Evolutionary conservation across 768 basidiomycete species (phyloP), one percentile per base, ranked within the genome.

Genomic region (Russula foetens): DNA sequence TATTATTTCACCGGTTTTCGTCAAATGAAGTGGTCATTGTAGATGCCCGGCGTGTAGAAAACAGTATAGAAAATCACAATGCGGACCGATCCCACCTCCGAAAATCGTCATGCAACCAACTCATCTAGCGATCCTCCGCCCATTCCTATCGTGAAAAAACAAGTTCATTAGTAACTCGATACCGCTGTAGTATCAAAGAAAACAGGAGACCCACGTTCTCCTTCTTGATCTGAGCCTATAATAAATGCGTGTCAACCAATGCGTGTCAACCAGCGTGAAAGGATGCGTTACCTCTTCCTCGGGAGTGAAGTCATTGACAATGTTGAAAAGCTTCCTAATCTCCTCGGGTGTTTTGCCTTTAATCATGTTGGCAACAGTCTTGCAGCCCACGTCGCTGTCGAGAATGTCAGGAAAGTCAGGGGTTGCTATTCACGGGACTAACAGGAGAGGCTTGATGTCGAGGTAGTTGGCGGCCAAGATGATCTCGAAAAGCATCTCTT

Each of bases 341-440:
- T 98, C 97, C 74, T 98, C 97, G 24, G 97, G 97, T 4, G 95
- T 96, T 83, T 99, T 99, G 35, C 97, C 97, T 79, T 99, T 98
- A 83, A 99, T 98, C 97, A 98, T 99, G 81, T 98, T 98, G 15
- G 97, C 97, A 5, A 97, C 95, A 4, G 93, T 97, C 81, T 97
- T 96, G 84, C 95, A 97, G 1, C 95, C 95, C 60, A 97, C 92
- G 70, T 97, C 95, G 66, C 93, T 96, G 66, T 39, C 29, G 53
- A 62, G 38, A 48, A 61, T 50, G 19, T 53, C 19, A 69, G 49
- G 24, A 58, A 28, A 11, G 46, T 51, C 12, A 39, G 35, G 50
- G 14, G n/a, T 12, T 15, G 47, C 45, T 14, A 47, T 1, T 3
- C 28, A 57, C n/a, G 53, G 29, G 29, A 50, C 60, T 35, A 24